These are phyloP conservation scores for Colletotrichum viniferum DNA, from an alignment of 2,329 filamentous ascomycete species.

Conservation along the genomic window DNA sequence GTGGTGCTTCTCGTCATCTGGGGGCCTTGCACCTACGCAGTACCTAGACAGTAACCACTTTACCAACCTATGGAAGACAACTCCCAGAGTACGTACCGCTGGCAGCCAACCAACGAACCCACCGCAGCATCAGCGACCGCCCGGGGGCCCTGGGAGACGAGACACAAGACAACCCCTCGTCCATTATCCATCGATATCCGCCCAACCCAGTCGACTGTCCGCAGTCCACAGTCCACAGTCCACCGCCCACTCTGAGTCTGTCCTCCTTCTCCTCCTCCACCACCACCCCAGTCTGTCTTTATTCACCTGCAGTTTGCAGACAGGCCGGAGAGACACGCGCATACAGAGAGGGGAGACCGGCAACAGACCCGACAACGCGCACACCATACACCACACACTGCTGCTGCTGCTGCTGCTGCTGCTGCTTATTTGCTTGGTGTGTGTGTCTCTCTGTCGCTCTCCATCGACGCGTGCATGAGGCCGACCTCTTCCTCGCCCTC, in stretches of 20 bases:
- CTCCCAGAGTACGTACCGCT: not conserved
- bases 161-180: slow-evolving; percentile 1
- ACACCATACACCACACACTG: not conserved
- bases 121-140: not conserved
- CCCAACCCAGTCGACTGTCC: not conserved
- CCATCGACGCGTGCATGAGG: slow-evolving; percentile 7
- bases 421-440: not conserved
- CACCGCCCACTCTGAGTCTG: not conserved
- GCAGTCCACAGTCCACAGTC: not conserved
- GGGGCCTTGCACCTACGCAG: not conserved
- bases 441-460: not conserved
- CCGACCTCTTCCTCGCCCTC: slow-evolving; percentile 1
- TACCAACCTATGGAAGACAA: not conserved
- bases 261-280: not conserved
- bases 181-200: not conserved
- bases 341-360: not conserved
- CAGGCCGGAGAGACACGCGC: not conserved
- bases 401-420: not conserved
- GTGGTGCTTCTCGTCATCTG: not conserved
- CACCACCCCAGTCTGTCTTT: not conserved
- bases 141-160: not conserved
- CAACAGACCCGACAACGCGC: not conserved
- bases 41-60: not conserved
- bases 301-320: not conserved
- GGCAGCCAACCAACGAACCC: not conserved